Percentiles rank a stretch among this genome's conserved stretches.
Conservation (phyloP, 306 rosid species). For the cucumber (Cucumis sativus) region DNA sequence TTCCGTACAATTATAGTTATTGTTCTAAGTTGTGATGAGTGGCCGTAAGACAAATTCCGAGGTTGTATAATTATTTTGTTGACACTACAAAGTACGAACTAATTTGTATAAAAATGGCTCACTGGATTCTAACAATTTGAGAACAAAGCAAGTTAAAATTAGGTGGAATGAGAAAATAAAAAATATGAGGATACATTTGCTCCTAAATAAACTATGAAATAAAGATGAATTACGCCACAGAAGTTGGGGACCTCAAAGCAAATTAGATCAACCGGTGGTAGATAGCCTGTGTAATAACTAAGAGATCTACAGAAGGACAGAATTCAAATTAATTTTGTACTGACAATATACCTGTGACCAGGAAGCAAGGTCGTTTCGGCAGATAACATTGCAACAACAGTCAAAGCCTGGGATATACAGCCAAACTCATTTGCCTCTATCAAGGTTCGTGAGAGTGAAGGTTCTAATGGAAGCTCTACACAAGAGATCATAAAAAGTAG, state of each 20-base stretch:
- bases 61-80: neutral
- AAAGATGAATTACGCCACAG: neutral
- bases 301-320: neutral
- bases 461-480: constrained; percentile 94
- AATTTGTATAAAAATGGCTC: neutral
- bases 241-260: neutral
- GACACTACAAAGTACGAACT: constrained; percentile 1
- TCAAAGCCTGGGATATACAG: constrained; percentile 85
- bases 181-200: neutral
- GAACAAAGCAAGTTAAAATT: neutral
- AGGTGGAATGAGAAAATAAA: neutral
- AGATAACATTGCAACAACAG: constrained; percentile 84
- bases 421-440: constrained; percentile 79
- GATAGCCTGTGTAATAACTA: neutral
- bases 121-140: neutral
- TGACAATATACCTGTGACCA: constrained; percentile 45
- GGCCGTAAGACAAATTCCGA: neutral
- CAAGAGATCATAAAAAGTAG: neutral
- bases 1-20: neutral
- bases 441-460: constrained; percentile 85
- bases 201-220: neutral
- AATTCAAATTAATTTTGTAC: neutral
- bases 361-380: constrained; percentile 76
- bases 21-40: neutral
- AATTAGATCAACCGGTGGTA: neutral